Evolutionary conservation across 2,329 filamentous ascomycete species (phyloP).

Genomic region (Aspergillus luchuensis): DNA sequence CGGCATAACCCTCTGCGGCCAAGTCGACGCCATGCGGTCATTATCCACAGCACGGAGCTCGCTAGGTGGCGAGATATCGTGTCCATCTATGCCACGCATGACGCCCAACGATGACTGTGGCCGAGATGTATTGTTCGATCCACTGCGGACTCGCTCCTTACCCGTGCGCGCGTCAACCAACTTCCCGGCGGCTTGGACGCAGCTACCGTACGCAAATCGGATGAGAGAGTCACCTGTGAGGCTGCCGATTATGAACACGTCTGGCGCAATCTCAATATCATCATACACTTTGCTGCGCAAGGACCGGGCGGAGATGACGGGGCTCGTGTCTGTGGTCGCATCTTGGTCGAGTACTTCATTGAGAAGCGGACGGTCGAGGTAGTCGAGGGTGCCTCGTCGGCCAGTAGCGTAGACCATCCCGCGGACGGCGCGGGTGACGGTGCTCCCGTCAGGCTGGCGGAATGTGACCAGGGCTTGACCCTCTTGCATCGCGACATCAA

Average conservation of each 20-base stretch:
- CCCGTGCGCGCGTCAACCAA: slow-evolving; percentile 41
- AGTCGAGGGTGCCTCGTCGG: slow-evolving; percentile 56
- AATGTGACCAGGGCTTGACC: slow-evolving; percentile 46
- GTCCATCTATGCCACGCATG: slow-evolving; percentile 45
- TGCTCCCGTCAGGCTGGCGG: slow-evolving; percentile 44
- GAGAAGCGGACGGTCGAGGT: slow-evolving; percentile 51
- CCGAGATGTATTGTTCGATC: slow-evolving; percentile 6
- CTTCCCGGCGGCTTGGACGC: slow-evolving; percentile 58
- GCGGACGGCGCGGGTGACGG: slow-evolving; percentile 50
- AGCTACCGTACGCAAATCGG: slow-evolving; percentile 61
- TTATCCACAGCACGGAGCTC: neutral
- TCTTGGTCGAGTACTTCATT: slow-evolving; percentile 48
- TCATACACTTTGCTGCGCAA: slow-evolving; percentile 55
- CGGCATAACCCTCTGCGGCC: slow-evolving; percentile 1
- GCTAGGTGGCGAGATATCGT: slow-evolving; percentile 26
- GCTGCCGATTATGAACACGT: slow-evolving; percentile 61
- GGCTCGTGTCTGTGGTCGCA: slow-evolving; percentile 19
- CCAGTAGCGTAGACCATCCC: slow-evolving; percentile 59
- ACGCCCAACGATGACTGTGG: slow-evolving; percentile 29
- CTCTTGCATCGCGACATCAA: slow-evolving; percentile 37
- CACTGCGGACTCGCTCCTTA: slow-evolving; percentile 15
- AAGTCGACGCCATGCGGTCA: neutral
- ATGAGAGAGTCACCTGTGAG: slow-evolving; percentile 63
- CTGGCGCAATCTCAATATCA: slow-evolving; percentile 55
- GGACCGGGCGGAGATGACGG: slow-evolving; percentile 54